Percentiles rank a stretch among this genome's conserved stretches.
These are phyloP conservation scores for Avena eriantha DNA, from an alignment of 176 grass and related monocot genomes.

Conservation along the genomic window DNA sequence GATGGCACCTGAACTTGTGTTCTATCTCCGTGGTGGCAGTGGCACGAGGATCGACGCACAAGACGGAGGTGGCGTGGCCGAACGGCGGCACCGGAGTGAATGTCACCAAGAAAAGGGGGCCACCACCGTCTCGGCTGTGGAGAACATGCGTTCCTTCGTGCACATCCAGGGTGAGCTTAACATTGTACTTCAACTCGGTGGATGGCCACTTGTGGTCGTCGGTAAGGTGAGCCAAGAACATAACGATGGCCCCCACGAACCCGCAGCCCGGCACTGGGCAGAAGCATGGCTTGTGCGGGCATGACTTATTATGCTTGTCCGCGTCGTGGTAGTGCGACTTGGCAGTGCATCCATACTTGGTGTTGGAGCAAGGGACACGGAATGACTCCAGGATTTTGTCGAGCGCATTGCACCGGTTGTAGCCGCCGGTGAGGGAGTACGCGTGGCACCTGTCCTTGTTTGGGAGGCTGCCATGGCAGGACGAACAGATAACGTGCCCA, in stretches of 20 bases:
- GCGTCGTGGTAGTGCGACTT: background rate
- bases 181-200: background rate
- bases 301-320: background rate
- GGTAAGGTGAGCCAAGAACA: background rate
- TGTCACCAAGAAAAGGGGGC: background rate
- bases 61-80: background rate
- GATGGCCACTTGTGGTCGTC: background rate
- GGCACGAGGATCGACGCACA: background rate
- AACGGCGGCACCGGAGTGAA: background rate
- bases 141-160: conserved; percentile 10
- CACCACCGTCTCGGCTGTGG: background rate
- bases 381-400: conserved; percentile 1
- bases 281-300: background rate
- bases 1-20: background rate
- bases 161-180: background rate
- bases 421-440: background rate
- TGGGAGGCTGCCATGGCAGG: background rate
- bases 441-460: conserved; percentile 2
- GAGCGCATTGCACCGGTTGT: background rate
- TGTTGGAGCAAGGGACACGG: background rate
- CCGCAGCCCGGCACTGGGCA: background rate
- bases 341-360: background rate
- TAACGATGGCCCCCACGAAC: background rate
- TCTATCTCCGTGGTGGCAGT: background rate
- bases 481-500: background rate